Evolutionary conservation across 2,329 filamentous ascomycete species (phyloP).

Genomic region (Nemania sp.): DNA sequence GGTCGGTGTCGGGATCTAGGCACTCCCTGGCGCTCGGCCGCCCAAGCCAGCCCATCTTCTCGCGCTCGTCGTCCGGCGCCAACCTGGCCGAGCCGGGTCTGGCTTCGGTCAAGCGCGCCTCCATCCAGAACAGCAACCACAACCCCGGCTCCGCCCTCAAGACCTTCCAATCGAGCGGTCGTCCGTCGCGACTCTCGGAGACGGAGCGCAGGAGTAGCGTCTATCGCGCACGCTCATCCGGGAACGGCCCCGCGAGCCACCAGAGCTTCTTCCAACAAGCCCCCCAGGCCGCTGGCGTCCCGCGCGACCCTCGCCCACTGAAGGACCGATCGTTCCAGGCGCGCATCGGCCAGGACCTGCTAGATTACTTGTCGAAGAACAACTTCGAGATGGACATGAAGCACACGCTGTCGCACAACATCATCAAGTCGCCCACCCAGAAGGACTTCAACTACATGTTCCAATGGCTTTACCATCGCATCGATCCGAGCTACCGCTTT

Average conservation of each 20-base stretch:
- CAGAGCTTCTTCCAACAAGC: slow-evolving; percentile 95
- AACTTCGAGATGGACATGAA: slow-evolving; percentile 99
- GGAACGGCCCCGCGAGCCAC: slow-evolving; percentile 67
- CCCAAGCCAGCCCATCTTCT: slow-evolving; percentile 84
- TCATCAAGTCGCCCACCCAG: slow-evolving; percentile 90
- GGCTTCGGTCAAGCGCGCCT: slow-evolving; percentile 82
- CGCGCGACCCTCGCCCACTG: slow-evolving; percentile 82
- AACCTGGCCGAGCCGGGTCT: slow-evolving; percentile 80
- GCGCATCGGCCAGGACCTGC: slow-evolving; percentile 82
- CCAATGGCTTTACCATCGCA: slow-evolving; percentile 94
- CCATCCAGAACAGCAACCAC: slow-evolving; percentile 75
- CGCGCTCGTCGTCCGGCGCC: slow-evolving; percentile 78
- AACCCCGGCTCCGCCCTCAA: slow-evolving; percentile 64
- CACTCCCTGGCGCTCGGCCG: slow-evolving; percentile 84
- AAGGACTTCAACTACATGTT: slow-evolving; percentile 99
- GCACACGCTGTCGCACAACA: slow-evolving; percentile 86
- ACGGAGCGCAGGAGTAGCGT: slow-evolving; percentile 79
- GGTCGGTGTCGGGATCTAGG: slow-evolving; percentile 79
- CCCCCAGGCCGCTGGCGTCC: slow-evolving; percentile 78
- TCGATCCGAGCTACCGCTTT: slow-evolving; percentile 92
- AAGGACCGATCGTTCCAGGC: slow-evolving; percentile 79
- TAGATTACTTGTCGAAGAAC: slow-evolving; percentile 89
- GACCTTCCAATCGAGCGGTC: slow-evolving; percentile 65
- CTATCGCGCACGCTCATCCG: slow-evolving; percentile 70
- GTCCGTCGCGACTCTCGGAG: slow-evolving; percentile 52